A percentile compares a stretch with the other conserved stretches of the same genome.
Conservation (phyloP, 371 early-diverging fungal species). For the Saksenaea oblongispora region DNA sequence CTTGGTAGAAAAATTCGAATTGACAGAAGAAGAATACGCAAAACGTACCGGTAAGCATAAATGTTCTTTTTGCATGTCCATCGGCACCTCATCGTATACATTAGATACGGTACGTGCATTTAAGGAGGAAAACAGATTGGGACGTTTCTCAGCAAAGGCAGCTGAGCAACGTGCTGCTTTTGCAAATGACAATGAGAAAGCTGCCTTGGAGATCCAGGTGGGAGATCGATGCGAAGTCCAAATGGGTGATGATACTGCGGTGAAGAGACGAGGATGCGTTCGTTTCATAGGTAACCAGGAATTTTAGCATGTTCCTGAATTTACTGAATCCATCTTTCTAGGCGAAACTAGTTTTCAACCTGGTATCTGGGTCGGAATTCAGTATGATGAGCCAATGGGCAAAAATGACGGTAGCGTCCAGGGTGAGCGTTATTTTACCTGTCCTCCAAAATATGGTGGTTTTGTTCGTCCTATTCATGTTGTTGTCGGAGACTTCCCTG, state of each 20-base stretch:
- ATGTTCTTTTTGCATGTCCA: background rate
- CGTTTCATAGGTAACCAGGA: constrained; percentile 83
- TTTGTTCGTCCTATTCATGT: constrained; percentile 90
- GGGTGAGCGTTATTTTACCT: constrained; percentile 77
- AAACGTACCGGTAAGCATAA: constrained; percentile 59
- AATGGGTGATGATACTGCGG: constrained; percentile 39
- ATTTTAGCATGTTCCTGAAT: too few species aligned
- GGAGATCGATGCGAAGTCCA: constrained; percentile 89
- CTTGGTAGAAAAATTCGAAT: constrained; percentile 90
- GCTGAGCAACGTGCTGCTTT: constrained; percentile 36
- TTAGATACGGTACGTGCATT: constrained; percentile 88
- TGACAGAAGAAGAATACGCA: constrained; percentile 85
- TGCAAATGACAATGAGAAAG: constrained; percentile 50
- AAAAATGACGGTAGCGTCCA: constrained; percentile 91
- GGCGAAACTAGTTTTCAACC: constrained; percentile 77
- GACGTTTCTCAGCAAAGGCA: constrained; percentile 76
- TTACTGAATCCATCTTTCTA: constrained; percentile 11
- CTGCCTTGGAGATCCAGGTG: constrained; percentile 61
- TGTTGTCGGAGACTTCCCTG: constrained; percentile 87
- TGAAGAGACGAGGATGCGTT: constrained; percentile 78
- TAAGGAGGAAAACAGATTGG: constrained; percentile 86
- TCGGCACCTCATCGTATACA: background rate
- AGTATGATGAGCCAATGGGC: constrained; percentile 96
- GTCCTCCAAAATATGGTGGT: constrained; percentile 75
- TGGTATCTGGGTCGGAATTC: constrained; percentile 92